phyloP scores from a whole-genome alignment of 208 protist species.

The Trypanosomatidae sp. region DNA sequence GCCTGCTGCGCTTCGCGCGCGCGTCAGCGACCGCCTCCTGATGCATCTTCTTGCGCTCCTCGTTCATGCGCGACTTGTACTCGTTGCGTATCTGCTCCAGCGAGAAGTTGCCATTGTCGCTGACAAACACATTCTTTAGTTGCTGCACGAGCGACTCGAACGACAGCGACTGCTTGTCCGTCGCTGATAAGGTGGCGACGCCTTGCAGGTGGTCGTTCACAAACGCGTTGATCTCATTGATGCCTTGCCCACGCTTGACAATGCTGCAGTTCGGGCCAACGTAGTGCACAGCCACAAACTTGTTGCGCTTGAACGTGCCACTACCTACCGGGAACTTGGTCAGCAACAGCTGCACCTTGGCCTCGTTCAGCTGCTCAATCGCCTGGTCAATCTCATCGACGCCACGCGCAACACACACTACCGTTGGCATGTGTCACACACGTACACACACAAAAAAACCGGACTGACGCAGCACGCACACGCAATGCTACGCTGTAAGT shows the following conservation, averaged over 20 bases:
- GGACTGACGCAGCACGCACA: no score
- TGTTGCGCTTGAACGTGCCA: conserved; percentile 81
- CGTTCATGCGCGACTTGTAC: conserved; percentile 36
- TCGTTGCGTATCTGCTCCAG: conserved; percentile 63
- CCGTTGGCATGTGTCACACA: conserved; percentile 18
- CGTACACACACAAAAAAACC: neutral
- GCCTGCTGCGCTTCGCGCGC: conserved; percentile 7
- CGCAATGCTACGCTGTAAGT: no score
- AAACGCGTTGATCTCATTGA: conserved; percentile 50
- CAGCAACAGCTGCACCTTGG: conserved; percentile 62
- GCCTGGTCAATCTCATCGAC: conserved; percentile 54
- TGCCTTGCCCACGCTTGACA: conserved; percentile 61
- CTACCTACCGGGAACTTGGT: conserved; percentile 67
- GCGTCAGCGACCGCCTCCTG: conserved; percentile 10
- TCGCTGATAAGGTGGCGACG: conserved; percentile 47
- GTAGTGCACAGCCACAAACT: conserved; percentile 73
- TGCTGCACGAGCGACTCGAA: conserved; percentile 50
- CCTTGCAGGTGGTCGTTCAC: conserved; percentile 25
- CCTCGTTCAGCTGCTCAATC: conserved; percentile 45
- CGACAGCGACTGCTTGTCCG: conserved; percentile 36
- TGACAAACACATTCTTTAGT: conserved; percentile 60
- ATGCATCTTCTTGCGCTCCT: conserved; percentile 50
- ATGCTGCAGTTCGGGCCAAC: conserved; percentile 51
- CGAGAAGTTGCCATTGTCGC: conserved; percentile 57
- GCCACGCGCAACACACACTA: conserved; percentile 38